These are phyloP conservation scores for Rhododendron williamsianum DNA, from an alignment of 148 eudicot genomes.

Conservation along the genomic window DNA sequence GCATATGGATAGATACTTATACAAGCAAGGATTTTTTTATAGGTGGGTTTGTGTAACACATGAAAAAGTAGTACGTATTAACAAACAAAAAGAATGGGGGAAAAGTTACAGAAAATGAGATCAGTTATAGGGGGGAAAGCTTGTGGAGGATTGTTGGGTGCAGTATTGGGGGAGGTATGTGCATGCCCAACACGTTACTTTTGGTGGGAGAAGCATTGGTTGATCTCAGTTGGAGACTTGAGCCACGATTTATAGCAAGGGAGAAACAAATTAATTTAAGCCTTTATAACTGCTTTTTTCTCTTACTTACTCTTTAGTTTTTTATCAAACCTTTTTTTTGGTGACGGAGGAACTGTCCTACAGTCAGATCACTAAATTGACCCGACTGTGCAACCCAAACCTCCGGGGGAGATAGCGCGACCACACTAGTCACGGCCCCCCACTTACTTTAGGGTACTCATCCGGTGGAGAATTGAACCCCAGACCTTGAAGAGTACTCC, in stretches of 20 bases:
- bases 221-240: not conserved
- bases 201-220: not conserved
- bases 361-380: no score
- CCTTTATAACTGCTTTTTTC: not conserved
- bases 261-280: not conserved
- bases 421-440: no score
- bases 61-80: not conserved
- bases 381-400: no score
- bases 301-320: no score
- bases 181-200: not conserved
- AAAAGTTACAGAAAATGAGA: not conserved
- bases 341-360: no score
- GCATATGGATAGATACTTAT: not conserved
- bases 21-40: constrained; percentile 2
- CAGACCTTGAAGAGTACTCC: no score
- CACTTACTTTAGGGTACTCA: no score
- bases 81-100: not conserved
- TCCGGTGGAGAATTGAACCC: no score
- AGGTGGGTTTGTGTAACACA: not conserved
- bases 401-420: no score
- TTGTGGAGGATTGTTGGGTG: not conserved
- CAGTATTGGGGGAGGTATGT: not conserved
- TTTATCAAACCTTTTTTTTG: no score
- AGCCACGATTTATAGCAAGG: not conserved
- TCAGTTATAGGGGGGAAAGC: not conserved